Percentiles rank a stretch among this genome's conserved stretches.
Evolutionary conservation across 2,329 filamentous ascomycete genomes (phyloP).

Genomic region (Hypoxylon sp.): DNA sequence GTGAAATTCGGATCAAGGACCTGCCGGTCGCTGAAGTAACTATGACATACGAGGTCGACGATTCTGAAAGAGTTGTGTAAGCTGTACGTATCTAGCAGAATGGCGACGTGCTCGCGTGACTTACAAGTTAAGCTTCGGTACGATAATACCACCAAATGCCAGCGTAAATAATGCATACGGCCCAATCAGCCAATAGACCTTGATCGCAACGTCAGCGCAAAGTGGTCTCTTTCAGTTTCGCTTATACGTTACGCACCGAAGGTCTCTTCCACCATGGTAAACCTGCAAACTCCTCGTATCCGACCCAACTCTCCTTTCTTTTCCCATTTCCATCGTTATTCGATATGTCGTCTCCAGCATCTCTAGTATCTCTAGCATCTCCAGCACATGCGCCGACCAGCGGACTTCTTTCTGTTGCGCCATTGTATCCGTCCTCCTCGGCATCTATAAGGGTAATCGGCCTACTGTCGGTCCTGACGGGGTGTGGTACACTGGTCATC

Average conservation of each 20-base stretch:
- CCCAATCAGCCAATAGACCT: conserved; percentile 86
- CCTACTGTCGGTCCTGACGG: conserved; percentile 31
- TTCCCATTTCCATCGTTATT: conserved; percentile 32
- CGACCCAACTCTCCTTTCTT: conserved; percentile 58
- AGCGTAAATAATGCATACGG: conserved; percentile 86
- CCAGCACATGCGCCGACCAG: conserved; percentile 53
- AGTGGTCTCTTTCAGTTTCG: conserved; percentile 8
- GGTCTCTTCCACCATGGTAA: conserved; percentile 73
- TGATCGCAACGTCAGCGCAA: conserved; percentile 53
- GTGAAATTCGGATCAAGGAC: conserved; percentile 68
- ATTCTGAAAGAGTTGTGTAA: conserved; percentile 62
- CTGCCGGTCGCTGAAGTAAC: conserved; percentile 80
- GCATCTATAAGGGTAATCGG: conserved; percentile 46
- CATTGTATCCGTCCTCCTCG: conserved; percentile 36
- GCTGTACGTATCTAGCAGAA: conserved; percentile 12
- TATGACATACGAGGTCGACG: conserved; percentile 82
- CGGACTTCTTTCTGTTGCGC: conserved; percentile 53
- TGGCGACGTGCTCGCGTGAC: conserved; percentile 42
- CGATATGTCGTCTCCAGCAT: conserved; percentile 40
- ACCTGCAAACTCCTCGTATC: conserved; percentile 67
- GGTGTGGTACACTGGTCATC: conserved; percentile 46
- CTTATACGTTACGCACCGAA: conserved; percentile 61
- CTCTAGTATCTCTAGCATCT: conserved; percentile 43
- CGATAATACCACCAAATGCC: conserved; percentile 85
- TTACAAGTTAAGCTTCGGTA: conserved; percentile 86